Percentiles rank a stretch among this genome's conserved stretches.
phyloP scores from a whole-genome alignment of 2,329 filamentous ascomycete genomes.

The Pseudogymnoascus sp. region DNA sequence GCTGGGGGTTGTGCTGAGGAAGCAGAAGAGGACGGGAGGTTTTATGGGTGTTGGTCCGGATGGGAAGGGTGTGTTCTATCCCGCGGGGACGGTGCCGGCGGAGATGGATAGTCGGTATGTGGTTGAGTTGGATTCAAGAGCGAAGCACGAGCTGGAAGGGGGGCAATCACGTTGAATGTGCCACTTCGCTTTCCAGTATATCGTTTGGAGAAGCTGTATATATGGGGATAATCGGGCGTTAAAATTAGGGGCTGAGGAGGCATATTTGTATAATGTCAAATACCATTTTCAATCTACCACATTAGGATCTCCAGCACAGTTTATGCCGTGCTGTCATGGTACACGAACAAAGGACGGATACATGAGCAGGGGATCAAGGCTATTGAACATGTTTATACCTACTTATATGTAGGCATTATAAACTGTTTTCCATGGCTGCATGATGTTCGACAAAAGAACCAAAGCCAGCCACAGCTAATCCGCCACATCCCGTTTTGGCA shows the following conservation, averaged over 20 bases:
- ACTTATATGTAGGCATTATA: too few relatives aligned
- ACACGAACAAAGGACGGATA: too few relatives aligned
- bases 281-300: not conserved
- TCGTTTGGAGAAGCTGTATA: not conserved
- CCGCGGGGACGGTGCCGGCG: not conserved
- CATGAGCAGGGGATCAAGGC: too few relatives aligned
- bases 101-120: constrained; percentile 1
- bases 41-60: not conserved
- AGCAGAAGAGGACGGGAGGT: not conserved
- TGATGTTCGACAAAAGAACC: too few relatives aligned
- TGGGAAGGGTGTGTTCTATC: not conserved
- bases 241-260: not conserved
- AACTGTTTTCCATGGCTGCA: too few relatives aligned
- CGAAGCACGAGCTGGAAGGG: not conserved
- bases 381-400: too few relatives aligned
- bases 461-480: too few relatives aligned
- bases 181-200: too few relatives aligned
- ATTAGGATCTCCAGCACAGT: not conserved
- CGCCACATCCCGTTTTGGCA: too few relatives aligned
- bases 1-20: not conserved
- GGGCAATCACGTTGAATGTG: too few relatives aligned
- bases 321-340: not conserved
- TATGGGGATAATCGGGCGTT: not conserved
- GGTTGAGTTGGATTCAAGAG: not conserved
- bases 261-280: not conserved